Base-by-base conservation (phyloP, 1,284 basidiomycete species). In the Tetrapyrgos nigripes region DNA sequence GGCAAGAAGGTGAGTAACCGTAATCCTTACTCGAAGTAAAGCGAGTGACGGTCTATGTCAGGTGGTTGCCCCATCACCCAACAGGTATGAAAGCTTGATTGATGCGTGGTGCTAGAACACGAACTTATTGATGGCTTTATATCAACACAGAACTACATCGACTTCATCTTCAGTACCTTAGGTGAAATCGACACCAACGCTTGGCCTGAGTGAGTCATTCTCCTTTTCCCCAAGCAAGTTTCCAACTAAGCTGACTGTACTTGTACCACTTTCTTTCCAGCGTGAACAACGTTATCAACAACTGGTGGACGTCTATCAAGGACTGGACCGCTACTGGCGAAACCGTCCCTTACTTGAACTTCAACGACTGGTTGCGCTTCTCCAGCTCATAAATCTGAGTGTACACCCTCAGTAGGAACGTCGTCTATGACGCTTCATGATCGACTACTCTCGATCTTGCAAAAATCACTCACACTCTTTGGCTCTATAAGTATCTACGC, bases 101-200 rank as follows among this genome's bases (percentile, higher is more conserved):
- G n/a, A n/a, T n/a, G n/a, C n/a, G n/a, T n/a, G n/a, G n/a, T n/a
- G n/a, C n/a, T n/a, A n/a, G n/a, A n/a, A n/a, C n/a, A n/a, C n/a
- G n/a, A n/a, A n/a, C n/a, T n/a, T n/a, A n/a, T n/a, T n/a, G n/a
- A n/a, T n/a, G n/a, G n/a, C n/a, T n/a, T n/a, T n/a, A n/a, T n/a
- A n/a, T n/a, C n/a, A n/a, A n/a, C n/a, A n/a, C 65, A 68, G 37
- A 68, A 68, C 58, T 66, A 63, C 44, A 61, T 66, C 49, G 66
- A 68, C 51, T 64, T 64, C 24, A 50, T 65, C 47, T 66, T 66
- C 50, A 57, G 62, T 6, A 43, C 61, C 14, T 54, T 68, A 33
- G 53, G 45, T 29, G 54, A 35, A 14, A 58, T 61, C 11, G 31
- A 52, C 2, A 50, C 55, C 3, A 57, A 47, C 8, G 11, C 43